These are phyloP conservation scores for Chaetomium sp. DNA, from an alignment of 2,329 filamentous ascomycete genomes.

Conservation along the genomic window DNA sequence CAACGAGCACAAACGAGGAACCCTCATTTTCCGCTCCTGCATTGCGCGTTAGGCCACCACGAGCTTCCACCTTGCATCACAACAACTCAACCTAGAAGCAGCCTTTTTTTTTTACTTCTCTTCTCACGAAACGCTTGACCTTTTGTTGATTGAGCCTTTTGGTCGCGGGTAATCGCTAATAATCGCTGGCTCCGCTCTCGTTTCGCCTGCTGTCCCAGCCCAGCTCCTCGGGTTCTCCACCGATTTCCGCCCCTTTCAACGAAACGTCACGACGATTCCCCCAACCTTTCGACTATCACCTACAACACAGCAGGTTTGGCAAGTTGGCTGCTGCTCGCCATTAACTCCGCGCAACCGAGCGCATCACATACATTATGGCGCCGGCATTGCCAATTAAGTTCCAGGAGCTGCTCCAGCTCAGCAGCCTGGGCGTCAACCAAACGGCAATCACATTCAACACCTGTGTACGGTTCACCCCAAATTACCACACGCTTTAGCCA, in stretches of 20 bases:
- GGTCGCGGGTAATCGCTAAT: constrained; percentile 14
- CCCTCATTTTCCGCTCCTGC: constrained; percentile 9
- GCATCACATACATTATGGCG: constrained; percentile 30
- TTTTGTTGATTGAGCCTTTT: constrained; percentile 16
- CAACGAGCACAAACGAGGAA: constrained; percentile 13
- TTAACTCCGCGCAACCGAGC: constrained; percentile 28
- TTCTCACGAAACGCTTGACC: neutral
- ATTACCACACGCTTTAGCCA: neutral
- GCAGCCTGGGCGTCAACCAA: constrained; percentile 32
- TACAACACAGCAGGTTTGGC: constrained; percentile 21
- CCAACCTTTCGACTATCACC: constrained; percentile 11
- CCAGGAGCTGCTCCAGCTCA: constrained; percentile 37
- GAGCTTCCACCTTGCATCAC: constrained; percentile 8
- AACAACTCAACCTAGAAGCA: neutral
- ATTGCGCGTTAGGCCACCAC: constrained; percentile 15
- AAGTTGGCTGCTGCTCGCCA: constrained; percentile 25
- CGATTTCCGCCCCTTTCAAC: constrained; percentile 21
- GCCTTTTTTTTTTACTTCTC: constrained; percentile 6
- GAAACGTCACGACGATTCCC: constrained; percentile 10
- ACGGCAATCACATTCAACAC: constrained; percentile 73
- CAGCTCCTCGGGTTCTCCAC: constrained; percentile 12
- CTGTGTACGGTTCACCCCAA: constrained; percentile 54
- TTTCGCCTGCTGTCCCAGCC: constrained; percentile 11
- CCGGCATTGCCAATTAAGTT: constrained; percentile 34
- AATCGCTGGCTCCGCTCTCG: constrained; percentile 16